A percentile compares a stretch with the other conserved stretches of the same genome.
phyloP scores from a whole-genome alignment of 257 asterid species.

The Parsonsia alboflavescens region DNA sequence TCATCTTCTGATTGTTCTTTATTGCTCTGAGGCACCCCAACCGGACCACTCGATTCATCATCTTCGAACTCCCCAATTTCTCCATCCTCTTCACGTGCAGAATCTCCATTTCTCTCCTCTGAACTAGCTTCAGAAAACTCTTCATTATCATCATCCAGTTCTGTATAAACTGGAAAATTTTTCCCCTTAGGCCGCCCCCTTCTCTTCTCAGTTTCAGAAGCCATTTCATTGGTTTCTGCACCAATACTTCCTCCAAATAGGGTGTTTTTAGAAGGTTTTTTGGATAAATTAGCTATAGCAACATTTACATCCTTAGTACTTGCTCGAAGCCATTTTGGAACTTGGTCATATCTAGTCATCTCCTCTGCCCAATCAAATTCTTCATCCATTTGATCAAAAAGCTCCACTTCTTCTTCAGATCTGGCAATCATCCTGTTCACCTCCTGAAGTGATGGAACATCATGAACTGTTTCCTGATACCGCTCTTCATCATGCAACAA shows the following conservation, averaged over 20 bases:
- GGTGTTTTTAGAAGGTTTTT: conserved; percentile 62
- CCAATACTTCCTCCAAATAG: conserved; percentile 53
- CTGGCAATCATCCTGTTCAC: conserved; percentile 99
- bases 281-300: conserved; percentile 63
- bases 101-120: conserved; percentile 69
- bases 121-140: conserved; percentile 88
- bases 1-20: conserved; percentile 83
- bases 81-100: conserved; percentile 70
- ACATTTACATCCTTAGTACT: conserved; percentile 71
- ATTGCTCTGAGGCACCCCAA: conserved; percentile 41
- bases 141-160: conserved; percentile 79
- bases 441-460: conserved; percentile 93
- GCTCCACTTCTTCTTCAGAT: conserved; percentile 86
- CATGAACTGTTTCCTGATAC: conserved; percentile 92
- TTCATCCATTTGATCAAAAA: conserved; percentile 98
- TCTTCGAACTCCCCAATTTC: conserved; percentile 82
- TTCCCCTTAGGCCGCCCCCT: conserved; percentile 90
- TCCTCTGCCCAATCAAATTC: conserved; percentile 92
- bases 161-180: conserved; percentile 75
- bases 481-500: conserved; percentile 96
- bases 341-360: conserved; percentile 82
- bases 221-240: conserved; percentile 44
- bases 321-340: conserved; percentile 95
- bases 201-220: conserved; percentile 63
- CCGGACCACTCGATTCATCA: conserved; percentile 52